Percentiles rank a stretch among this genome's conserved stretches.
These are phyloP conservation scores for Ramularia endophylla DNA, from an alignment of 2,329 filamentous ascomycete species.

Conservation along the genomic window DNA sequence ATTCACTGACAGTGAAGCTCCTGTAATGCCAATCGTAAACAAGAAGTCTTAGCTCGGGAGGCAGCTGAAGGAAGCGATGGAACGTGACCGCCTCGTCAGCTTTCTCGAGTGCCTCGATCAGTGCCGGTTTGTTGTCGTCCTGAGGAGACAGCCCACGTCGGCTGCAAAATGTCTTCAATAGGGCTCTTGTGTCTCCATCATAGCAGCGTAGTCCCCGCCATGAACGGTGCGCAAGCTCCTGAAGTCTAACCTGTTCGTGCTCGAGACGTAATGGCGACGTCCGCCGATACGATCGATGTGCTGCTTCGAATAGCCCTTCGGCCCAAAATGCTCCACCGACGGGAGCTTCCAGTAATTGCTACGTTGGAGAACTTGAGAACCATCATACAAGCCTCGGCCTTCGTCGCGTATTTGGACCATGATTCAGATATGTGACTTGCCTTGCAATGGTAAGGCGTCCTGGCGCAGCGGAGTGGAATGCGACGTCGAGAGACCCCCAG, in stretches of 20 bases:
- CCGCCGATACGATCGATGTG: neutral
- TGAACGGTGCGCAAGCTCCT: neutral
- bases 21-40: slow-evolving; percentile 1
- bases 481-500: too few relatives aligned
- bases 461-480: too few relatives aligned
- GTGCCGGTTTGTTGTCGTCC: neutral
- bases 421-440: too few relatives aligned
- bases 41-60: neutral
- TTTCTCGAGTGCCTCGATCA: slow-evolving; percentile 43
- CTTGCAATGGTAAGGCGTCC: too few relatives aligned
- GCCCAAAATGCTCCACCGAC: too few relatives aligned
- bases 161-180: neutral
- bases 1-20: neutral
- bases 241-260: neutral
- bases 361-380: too few relatives aligned
- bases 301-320: too few relatives aligned
- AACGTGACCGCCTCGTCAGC: slow-evolving; percentile 40
- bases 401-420: too few relatives aligned
- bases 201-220: neutral
- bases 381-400: too few relatives aligned
- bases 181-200: neutral
- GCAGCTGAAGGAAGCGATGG: neutral
- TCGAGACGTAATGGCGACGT: neutral
- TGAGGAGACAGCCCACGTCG: neutral
- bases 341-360: too few relatives aligned